A percentile compares a stretch with the other conserved stretches of the same genome.
Evolutionary conservation across 768 basidiomycete species (phyloP).

Genomic region (Mycena sanguinolenta): DNA sequence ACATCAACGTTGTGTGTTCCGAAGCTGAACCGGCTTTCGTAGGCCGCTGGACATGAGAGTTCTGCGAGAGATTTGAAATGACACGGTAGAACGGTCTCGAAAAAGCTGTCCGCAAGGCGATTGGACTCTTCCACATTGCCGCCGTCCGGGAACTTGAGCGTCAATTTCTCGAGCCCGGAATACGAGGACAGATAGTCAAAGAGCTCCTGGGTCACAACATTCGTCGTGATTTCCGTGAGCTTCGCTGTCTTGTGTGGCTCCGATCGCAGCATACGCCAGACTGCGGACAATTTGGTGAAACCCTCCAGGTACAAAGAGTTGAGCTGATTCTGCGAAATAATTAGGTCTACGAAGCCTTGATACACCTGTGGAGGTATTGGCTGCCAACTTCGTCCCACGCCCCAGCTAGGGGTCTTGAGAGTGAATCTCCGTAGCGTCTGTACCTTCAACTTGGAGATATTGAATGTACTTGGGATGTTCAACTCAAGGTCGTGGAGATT

Average conservation of each 20-base stretch:
- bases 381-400: too few species aligned
- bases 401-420: not conserved
- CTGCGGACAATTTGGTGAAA: not conserved
- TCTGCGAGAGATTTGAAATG: too few species aligned
- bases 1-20: too few species aligned
- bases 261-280: not conserved
- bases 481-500: not conserved
- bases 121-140: too few species aligned
- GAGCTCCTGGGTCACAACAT: not conserved
- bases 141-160: too few species aligned
- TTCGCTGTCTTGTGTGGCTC: not conserved
- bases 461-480: not conserved
- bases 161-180: conserved; percentile 1
- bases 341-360: not conserved
- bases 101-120: too few species aligned
- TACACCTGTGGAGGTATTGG: not conserved
- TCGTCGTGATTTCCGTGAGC: not conserved
- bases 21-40: too few species aligned
- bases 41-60: too few species aligned
- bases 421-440: not conserved
- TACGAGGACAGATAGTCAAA: not conserved
- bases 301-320: not conserved
- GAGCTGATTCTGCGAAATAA: not conserved
- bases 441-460: not conserved
- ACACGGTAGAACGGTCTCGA: too few species aligned